These are phyloP conservation scores for Aspergillus sojae DNA, from an alignment of 2,329 filamentous ascomycete genomes.

Conservation along the genomic window DNA sequence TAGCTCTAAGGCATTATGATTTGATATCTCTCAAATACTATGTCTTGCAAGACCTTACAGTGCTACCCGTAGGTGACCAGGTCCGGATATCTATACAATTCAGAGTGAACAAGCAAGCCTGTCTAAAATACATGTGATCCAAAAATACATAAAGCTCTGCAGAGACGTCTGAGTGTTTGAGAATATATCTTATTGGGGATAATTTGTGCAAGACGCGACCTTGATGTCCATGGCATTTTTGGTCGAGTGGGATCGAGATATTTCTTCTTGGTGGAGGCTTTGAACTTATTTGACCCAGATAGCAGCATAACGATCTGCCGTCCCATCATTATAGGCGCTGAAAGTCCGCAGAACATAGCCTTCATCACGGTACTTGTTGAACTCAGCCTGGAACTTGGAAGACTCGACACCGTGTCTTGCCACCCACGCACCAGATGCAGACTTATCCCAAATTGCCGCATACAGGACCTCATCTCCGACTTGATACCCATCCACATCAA, in stretches of 20 bases:
- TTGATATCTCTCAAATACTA: background rate
- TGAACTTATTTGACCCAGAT: slow-evolving; percentile 11
- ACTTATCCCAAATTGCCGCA: slow-evolving; percentile 17
- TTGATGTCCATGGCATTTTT: too few relatives aligned
- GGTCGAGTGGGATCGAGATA: too few relatives aligned
- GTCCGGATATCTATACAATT: too few relatives aligned
- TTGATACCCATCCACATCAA: slow-evolving; percentile 12
- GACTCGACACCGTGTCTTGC: slow-evolving; percentile 16
- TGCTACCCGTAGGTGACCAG: too few relatives aligned
- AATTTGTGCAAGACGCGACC: too few relatives aligned
- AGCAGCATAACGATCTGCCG: slow-evolving; percentile 15
- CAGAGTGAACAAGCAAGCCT: background rate
- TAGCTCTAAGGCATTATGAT: background rate
- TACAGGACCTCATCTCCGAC: slow-evolving; percentile 13
- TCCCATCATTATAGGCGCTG: slow-evolving; percentile 14
- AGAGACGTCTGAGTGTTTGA: background rate
- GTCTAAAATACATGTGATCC: background rate
- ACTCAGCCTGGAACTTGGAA: slow-evolving; percentile 11
- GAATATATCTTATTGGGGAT: background rate
- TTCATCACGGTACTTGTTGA: slow-evolving; percentile 13
- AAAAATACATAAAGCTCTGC: background rate
- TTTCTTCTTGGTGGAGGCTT: background rate
- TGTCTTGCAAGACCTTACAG: background rate
- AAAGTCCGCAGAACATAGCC: slow-evolving; percentile 18
- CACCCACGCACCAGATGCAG: slow-evolving; percentile 16